Evolutionary conservation across 2,329 filamentous ascomycete genomes (phyloP), one percentile per base, ranked within the genome.

Genomic region (Stagonosporopsis vannaccii): DNA sequence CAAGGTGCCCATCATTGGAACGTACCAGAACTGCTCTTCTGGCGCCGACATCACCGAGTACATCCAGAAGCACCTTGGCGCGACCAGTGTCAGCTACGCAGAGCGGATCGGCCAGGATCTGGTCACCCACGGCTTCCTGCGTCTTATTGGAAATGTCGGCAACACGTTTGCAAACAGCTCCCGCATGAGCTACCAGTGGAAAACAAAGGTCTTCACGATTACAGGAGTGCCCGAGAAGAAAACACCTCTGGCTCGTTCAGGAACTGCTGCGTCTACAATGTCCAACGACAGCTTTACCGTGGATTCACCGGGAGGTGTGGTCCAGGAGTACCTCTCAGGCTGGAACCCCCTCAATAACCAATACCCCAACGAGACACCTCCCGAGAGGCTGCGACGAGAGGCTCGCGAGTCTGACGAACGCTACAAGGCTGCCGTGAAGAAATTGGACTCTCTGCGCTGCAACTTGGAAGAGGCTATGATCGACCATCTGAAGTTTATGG

Each of bases 111-210:
- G 95, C 11, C 95, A 99, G 78, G 95, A 99, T 74, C 82, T 99
- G 64, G 88, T 97, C 48, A 81, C 86, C 25, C 87, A 90, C 72
- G 94, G 95, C 33, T 94, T 97, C 72, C 81, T 99, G 70, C 88
- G 95, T 47, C 82, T 99, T 49, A 87, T 99, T 59, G 95, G 95
- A 62, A 97, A 95, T 69, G 93, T 99, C 50, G 95, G 95, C 58
- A 98, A 86, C 78, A 91, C 90, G 1, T 99, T 99, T 74, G 93
- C 94, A 67, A 99, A 99, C 79, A 98, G 93, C 82, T 97, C 93
- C 62, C 92, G 90, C 78, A 90, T 98, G 87, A 94, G 91, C 74
- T 99, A 99, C 76, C 95, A 99, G 76, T 99, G 95, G 95, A 89
- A 92, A 51, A 87, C 93, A 7, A 96, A 92, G 79, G 89, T 91